These are phyloP conservation scores for Aaosphaeria arxii DNA, from an alignment of 2,329 filamentous ascomycete species.

Conservation along the genomic window DNA sequence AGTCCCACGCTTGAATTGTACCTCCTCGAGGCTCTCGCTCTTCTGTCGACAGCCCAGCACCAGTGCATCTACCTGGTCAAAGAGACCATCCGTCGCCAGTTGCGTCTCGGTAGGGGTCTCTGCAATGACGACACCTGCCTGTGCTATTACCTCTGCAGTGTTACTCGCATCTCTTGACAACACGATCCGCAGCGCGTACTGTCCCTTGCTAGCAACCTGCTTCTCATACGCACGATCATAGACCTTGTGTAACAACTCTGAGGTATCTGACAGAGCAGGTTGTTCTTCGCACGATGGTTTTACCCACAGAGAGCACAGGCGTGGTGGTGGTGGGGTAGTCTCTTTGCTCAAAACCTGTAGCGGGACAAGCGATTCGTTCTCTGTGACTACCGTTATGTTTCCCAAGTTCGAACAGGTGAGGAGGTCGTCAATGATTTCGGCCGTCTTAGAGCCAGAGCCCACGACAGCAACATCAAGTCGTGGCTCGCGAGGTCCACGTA, in stretches of 20 bases:
- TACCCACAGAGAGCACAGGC: conserved; percentile 35
- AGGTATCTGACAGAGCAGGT: conserved; percentile 15
- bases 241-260: conserved; percentile 30
- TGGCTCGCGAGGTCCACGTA: conserved; percentile 24
- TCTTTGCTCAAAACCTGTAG: conserved; percentile 21
- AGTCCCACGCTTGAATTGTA: conserved; percentile 35
- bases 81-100: conserved; percentile 16
- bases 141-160: conserved; percentile 18
- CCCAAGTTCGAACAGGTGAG: conserved; percentile 30
- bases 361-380: conserved; percentile 28
- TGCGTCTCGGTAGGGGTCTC: conserved; percentile 15
- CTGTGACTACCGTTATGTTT: conserved; percentile 33
- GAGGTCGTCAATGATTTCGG: conserved; percentile 33
- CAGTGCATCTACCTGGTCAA: conserved; percentile 29
- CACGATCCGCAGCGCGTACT: conserved; percentile 25
- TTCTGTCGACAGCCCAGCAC: conserved; percentile 34
- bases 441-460: conserved; percentile 23
- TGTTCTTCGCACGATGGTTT: conserved; percentile 21
- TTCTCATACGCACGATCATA: conserved; percentile 36
- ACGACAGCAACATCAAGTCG: conserved; percentile 29
- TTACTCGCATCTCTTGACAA: conserved; percentile 14
- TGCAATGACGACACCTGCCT: conserved; percentile 28
- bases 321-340: conserved; percentile 22
- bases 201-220: conserved; percentile 30
- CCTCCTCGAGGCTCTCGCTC: conserved; percentile 35